Evolutionary conservation across 495 filamentous ascomycete genomes (phyloP).

Genomic region (Aspergillus nidulans): DNA sequence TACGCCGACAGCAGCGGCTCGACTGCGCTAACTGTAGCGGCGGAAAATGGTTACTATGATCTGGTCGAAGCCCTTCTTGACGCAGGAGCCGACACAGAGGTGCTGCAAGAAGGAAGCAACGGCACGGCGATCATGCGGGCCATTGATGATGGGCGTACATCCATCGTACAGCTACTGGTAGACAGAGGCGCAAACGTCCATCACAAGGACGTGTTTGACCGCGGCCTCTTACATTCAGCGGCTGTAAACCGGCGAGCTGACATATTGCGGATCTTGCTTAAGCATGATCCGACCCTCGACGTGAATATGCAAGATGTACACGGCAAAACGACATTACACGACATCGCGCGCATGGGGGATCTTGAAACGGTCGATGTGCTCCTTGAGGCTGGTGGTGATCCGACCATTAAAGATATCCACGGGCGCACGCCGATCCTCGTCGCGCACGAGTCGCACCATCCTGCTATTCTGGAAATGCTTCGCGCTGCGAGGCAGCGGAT

Average conservation of each 20-base stretch:
- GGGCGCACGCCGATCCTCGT: constrained; percentile 7
- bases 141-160: neutral
- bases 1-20: neutral
- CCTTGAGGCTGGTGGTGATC: constrained; percentile 4
- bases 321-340: constrained; percentile 8
- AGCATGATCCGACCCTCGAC: neutral
- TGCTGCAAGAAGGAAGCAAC: neutral
- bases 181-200: constrained; percentile 3
- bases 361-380: neutral
- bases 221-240: constrained; percentile 1
- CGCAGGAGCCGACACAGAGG: neutral
- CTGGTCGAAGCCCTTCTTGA: constrained; percentile 5
- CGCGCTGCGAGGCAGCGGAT: neutral
- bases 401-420: constrained; percentile 7
- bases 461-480: neutral
- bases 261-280: constrained; percentile 2
- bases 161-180: constrained; percentile 1
- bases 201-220: constrained; percentile 8
- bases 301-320: constrained; percentile 6
- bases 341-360: neutral
- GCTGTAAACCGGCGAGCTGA: neutral
- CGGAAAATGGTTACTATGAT: neutral
- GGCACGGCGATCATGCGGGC: constrained; percentile 7
- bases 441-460: constrained; percentile 1
- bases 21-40: neutral